phyloP scores from a whole-genome alignment of 2,329 filamentous ascomycete genomes.

The Aspergillus texensis region DNA sequence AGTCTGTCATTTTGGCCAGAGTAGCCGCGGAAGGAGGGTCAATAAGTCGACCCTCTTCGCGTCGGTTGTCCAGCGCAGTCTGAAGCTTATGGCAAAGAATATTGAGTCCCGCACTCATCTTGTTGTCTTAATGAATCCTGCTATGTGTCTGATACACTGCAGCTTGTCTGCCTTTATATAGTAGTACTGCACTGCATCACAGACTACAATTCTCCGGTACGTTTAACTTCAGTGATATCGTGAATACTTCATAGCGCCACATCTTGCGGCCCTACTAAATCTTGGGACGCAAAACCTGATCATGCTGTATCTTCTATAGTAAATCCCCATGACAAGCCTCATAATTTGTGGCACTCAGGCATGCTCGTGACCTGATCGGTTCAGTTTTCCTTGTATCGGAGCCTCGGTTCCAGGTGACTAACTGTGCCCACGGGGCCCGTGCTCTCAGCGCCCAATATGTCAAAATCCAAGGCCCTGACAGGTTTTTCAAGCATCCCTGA shows the following conservation, averaged over 20 bases:
- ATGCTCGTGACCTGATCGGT: neutral
- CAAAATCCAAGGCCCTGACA: neutral
- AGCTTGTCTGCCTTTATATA: neutral
- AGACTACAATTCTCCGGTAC: neutral
- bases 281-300: neutral
- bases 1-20: conserved; percentile 13
- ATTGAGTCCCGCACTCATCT: conserved; percentile 9
- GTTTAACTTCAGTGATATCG: neutral
- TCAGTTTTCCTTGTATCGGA: neutral
- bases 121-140: neutral
- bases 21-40: conserved; percentile 8
- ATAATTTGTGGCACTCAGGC: neutral
- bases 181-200: neutral
- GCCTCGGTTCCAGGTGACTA: neutral
- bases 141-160: neutral
- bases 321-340: neutral
- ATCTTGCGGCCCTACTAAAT: neutral
- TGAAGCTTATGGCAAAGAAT: conserved; percentile 12
- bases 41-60: conserved; percentile 12
- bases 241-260: neutral
- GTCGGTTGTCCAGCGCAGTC: conserved; percentile 10
- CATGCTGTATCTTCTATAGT: neutral
- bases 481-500: neutral
- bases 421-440: too few species aligned
- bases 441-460: neutral